These are phyloP conservation scores for Cyclocybe aegerita DNA, from an alignment of 768 basidiomycete genomes.

Conservation along the genomic window DNA sequence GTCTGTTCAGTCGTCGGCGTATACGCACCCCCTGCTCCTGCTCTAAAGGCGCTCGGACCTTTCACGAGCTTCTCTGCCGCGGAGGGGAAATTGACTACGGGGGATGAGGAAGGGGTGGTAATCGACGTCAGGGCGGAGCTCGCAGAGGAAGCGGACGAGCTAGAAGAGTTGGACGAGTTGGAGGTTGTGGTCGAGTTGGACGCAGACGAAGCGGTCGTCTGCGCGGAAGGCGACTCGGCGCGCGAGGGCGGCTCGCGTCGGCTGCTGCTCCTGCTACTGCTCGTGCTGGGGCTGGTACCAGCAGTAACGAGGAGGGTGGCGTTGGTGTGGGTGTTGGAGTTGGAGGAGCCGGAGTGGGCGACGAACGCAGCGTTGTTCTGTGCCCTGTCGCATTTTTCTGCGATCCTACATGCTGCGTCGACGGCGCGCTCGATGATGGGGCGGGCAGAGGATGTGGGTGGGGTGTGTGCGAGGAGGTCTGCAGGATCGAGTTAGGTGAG, in stretches of 20 bases:
- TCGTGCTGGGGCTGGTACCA: neutral
- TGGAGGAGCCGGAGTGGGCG: slow-evolving; percentile 1
- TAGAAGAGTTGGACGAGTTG: neutral
- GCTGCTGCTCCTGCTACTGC: slow-evolving; percentile 2
- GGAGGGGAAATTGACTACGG: too few relatives aligned
- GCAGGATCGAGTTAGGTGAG: neutral
- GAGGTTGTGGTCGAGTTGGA: neutral
- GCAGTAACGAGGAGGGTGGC: neutral
- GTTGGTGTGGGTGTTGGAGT: neutral
- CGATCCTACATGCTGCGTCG: slow-evolving; percentile 26
- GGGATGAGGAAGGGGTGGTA: too few relatives aligned
- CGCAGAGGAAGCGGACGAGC: too few relatives aligned
- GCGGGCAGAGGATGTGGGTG: slow-evolving; percentile 41
- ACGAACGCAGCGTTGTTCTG: slow-evolving; percentile 26
- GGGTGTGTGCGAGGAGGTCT: slow-evolving; percentile 58
- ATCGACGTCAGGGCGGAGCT: too few relatives aligned
- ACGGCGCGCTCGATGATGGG: slow-evolving; percentile 24
- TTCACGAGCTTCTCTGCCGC: too few relatives aligned
- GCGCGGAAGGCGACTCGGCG: neutral
- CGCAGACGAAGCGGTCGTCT: neutral
- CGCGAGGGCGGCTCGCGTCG: neutral
- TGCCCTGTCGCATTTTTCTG: slow-evolving; percentile 24
- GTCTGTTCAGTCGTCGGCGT: neutral
- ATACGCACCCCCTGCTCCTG: too few relatives aligned
- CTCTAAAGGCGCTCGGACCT: too few relatives aligned